Conservation (phyloP, 2,329 filamentous ascomycete species). For the Pseudogymnoascus sp. region DNA sequence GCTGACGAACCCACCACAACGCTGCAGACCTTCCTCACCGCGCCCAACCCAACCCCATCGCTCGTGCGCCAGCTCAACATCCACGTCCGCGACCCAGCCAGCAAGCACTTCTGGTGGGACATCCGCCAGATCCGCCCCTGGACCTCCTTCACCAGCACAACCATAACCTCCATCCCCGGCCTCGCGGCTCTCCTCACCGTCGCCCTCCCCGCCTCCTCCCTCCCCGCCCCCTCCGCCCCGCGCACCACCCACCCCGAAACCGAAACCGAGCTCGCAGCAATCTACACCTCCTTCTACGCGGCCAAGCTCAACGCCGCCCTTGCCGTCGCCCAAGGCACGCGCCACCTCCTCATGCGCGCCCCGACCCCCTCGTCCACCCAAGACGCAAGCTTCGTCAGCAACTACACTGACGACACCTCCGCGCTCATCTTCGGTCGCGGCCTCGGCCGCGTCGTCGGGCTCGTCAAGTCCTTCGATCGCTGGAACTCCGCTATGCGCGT, state of each 20-base stretch:
- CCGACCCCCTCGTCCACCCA: constrained; percentile 16
- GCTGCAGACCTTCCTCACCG: constrained; percentile 69
- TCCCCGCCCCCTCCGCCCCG: constrained; percentile 46
- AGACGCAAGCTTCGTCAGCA: constrained; percentile 38
- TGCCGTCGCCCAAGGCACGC: constrained; percentile 61
- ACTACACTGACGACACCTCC: constrained; percentile 44
- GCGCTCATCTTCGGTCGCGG: constrained; percentile 39
- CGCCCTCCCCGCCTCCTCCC: constrained; percentile 52
- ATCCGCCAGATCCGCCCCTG: constrained; percentile 79
- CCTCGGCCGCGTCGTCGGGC: constrained; percentile 62
- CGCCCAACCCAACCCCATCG: constrained; percentile 71
- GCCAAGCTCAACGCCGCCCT: constrained; percentile 83
- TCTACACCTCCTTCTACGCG: constrained; percentile 71
- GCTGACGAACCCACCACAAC: constrained; percentile 49
- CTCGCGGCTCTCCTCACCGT: constrained; percentile 66
- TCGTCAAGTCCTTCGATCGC: constrained; percentile 86
- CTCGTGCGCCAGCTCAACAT: constrained; percentile 73
- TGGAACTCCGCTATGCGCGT: constrained; percentile 94
- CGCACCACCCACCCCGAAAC: constrained; percentile 61
- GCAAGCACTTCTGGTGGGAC: constrained; percentile 93
- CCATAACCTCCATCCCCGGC: constrained; percentile 64
- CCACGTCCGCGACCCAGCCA: constrained; percentile 55
- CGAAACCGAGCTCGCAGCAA: constrained; percentile 64
- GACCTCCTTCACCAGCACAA: constrained; percentile 66
- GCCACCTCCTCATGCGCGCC: constrained; percentile 40